Percentiles rank a stretch among this genome's conserved stretches.
phyloP scores from a whole-genome alignment of 106 monocot species.

The Dendrobium officinale region DNA sequence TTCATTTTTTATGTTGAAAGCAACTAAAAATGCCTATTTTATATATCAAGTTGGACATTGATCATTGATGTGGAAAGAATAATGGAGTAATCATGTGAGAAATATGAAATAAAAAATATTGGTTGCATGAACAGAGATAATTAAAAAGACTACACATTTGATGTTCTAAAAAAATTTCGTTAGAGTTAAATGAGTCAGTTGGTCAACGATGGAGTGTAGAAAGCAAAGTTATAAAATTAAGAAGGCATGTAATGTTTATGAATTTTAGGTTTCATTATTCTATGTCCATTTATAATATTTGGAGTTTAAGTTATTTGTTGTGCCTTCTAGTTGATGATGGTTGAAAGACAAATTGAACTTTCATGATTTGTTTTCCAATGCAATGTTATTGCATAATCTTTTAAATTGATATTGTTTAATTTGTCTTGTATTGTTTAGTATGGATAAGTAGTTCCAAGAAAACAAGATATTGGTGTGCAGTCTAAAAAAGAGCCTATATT shows the following conservation, averaged over 20 bases:
- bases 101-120: not conserved
- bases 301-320: not conserved
- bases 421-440: not conserved
- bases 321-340: not conserved
- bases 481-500: no score
- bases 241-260: not conserved
- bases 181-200: not conserved
- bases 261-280: not conserved
- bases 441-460: no score
- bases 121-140: not conserved
- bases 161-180: not conserved
- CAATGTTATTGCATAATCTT: not conserved
- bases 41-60: not conserved
- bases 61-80: not conserved
- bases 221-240: not conserved
- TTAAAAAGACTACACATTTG: not conserved
- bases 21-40: not conserved
- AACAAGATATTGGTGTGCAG: no score
- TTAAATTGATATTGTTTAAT: not conserved
- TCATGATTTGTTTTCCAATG: not conserved
- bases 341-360: not conserved
- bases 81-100: not conserved
- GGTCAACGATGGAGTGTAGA: not conserved
- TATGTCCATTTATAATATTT: not conserved
- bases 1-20: not conserved